These are phyloP conservation scores for Beauveria caledonica DNA, from an alignment of 2,329 filamentous ascomycete species.

Conservation along the genomic window DNA sequence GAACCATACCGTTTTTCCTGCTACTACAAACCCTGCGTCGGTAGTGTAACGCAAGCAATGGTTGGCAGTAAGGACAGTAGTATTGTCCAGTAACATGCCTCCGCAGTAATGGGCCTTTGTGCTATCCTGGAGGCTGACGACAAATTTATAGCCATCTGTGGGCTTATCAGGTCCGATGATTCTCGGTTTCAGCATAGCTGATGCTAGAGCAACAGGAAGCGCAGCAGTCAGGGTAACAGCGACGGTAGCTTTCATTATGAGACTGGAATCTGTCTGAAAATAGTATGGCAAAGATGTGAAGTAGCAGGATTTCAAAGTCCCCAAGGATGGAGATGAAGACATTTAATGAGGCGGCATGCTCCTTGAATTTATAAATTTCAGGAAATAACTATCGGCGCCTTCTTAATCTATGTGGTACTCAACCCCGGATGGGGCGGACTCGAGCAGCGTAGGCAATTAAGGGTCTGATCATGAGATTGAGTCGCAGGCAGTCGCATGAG, in stretches of 20 bases:
- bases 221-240: neutral
- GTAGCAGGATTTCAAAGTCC: neutral
- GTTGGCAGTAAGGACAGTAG: neutral
- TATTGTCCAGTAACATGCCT: neutral
- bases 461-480: neutral
- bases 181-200: neutral
- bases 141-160: neutral
- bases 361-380: neutral
- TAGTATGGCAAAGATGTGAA: neutral
- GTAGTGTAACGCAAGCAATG: neutral
- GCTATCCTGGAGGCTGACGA: neutral
- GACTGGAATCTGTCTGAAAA: neutral
- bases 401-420: neutral
- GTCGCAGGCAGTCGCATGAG: neutral
- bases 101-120: neutral
- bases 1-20: neutral
- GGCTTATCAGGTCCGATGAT: neutral
- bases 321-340: neutral
- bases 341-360: neutral
- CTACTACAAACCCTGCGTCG: neutral
- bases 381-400: neutral
- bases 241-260: neutral
- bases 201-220: neutral
- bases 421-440: neutral
- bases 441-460: neutral